phyloP scores from a whole-genome alignment of 169 alveolate species.

The Prorocentrum cordatum region DNA sequence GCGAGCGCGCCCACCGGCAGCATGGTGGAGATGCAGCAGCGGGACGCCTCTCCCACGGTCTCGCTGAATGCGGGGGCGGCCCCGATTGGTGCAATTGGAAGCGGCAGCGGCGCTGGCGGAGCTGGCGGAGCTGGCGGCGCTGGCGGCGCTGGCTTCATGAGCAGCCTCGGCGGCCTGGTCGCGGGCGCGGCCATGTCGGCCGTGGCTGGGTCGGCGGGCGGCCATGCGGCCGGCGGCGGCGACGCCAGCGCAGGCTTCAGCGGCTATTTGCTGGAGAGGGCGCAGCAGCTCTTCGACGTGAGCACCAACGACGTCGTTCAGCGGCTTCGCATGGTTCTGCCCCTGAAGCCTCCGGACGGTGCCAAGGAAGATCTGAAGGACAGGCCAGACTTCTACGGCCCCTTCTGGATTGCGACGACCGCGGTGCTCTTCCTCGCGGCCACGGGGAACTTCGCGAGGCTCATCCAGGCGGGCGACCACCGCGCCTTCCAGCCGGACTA shows the following conservation, averaged over 20 bases:
- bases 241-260: background rate
- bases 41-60: background rate
- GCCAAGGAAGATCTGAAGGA: background rate
- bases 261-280: too few species aligned
- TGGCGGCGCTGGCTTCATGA: background rate
- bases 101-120: too few species aligned
- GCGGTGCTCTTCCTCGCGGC: constrained; percentile 49
- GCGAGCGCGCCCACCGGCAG: background rate
- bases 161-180: background rate
- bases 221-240: background rate
- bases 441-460: constrained; percentile 34
- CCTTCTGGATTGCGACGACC: constrained; percentile 55
- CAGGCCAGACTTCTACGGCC: constrained; percentile 61
- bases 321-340: too few species aligned
- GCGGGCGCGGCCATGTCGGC: background rate
- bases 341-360: too few species aligned
- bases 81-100: too few species aligned
- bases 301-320: background rate
- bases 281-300: background rate
- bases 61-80: background rate
- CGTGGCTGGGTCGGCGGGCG: background rate
- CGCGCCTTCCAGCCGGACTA: constrained; percentile 24
- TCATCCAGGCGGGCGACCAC: background rate
- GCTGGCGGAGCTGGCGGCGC: background rate
- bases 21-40: background rate